These are phyloP conservation scores for Fusarium nygamai DNA, from an alignment of 2,329 filamentous ascomycete genomes.

Conservation along the genomic window DNA sequence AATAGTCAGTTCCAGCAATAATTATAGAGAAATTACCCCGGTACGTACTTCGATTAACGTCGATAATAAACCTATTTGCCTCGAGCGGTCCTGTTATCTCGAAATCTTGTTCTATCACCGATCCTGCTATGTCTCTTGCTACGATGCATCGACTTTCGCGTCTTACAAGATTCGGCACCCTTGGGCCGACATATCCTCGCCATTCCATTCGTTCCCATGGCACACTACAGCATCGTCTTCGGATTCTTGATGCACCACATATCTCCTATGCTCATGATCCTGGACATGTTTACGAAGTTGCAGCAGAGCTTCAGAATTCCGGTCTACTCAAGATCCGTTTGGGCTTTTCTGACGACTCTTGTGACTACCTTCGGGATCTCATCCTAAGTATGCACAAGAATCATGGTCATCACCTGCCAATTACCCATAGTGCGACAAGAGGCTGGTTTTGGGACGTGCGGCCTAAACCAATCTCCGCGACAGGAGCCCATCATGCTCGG, in stretches of 20 bases:
- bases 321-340: slow-evolving; percentile 52
- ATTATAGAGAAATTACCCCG: too few species aligned
- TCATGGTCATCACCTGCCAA: slow-evolving; percentile 51
- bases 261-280: background rate
- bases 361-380: slow-evolving; percentile 49
- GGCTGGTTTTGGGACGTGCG: slow-evolving; percentile 59
- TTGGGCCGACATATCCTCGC: background rate
- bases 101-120: too few species aligned
- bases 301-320: slow-evolving; percentile 15
- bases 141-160: background rate
- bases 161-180: background rate
- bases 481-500: slow-evolving; percentile 47
- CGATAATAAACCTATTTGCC: background rate
- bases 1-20: background rate
- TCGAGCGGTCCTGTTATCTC: background rate
- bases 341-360: slow-evolving; percentile 46
- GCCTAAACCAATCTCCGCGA: slow-evolving; percentile 45
- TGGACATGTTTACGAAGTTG: slow-evolving; percentile 16
- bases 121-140: background rate
- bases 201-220: background rate
- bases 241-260: background rate
- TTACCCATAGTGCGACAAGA: slow-evolving; percentile 52
- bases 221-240: background rate
- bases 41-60: background rate
- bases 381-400: slow-evolving; percentile 47